phyloP scores from a whole-genome alignment of 2,329 filamentous ascomycete genomes.

The Cladosporium sp. region DNA sequence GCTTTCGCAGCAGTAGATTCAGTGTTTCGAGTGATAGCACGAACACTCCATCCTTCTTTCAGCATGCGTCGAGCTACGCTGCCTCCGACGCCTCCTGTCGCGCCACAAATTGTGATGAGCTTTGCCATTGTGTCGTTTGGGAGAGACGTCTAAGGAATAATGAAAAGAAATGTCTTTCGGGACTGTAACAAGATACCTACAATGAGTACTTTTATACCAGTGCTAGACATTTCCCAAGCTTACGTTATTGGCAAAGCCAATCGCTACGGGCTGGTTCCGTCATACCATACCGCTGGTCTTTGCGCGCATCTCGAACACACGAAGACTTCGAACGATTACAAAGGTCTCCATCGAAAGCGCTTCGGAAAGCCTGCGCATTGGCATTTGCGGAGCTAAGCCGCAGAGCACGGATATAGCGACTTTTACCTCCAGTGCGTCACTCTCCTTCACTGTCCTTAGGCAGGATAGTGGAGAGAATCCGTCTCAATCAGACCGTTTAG shows the following conservation, averaged over 20 bases:
- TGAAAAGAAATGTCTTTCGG: no score
- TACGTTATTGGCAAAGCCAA: not conserved
- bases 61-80: constrained; percentile 28
- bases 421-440: no score
- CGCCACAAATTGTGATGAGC: constrained; percentile 18
- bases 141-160: no score
- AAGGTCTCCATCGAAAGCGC: not conserved
- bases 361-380: not conserved
- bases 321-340: not conserved
- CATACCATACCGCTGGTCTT: not conserved
- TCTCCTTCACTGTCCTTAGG: no score
- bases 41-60: constrained; percentile 30
- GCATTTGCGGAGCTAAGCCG: not conserved
- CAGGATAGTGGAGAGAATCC: no score
- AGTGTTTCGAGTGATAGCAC: constrained; percentile 32
- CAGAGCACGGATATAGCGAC: no score
- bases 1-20: constrained; percentile 28
- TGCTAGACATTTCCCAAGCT: not conserved
- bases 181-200: not conserved
- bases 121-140: constrained; percentile 20
- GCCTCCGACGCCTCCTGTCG: constrained; percentile 28
- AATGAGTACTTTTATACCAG: not conserved
- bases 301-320: not conserved
- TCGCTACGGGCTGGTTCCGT: not conserved
- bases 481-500: no score